phyloP scores from a whole-genome alignment of 2,329 filamentous ascomycete genomes.

The Penicillium capsulatum region DNA sequence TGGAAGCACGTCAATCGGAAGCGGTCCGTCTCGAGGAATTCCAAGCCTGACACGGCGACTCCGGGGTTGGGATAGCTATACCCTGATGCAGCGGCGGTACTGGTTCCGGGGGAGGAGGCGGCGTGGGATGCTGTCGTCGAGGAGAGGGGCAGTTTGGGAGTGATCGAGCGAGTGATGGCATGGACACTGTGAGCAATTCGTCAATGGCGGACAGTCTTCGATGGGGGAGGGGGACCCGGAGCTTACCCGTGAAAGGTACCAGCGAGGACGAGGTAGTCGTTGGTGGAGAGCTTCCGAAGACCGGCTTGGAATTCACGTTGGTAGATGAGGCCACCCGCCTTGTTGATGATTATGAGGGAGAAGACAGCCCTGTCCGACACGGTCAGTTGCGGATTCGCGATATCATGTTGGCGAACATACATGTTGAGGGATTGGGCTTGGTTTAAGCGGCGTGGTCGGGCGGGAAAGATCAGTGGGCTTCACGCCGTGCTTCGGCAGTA shows the following conservation, averaged over 20 bases:
- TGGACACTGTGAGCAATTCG: constrained; percentile 51
- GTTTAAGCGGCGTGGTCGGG: too few species aligned
- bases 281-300: constrained; percentile 83
- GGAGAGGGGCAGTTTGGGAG: constrained; percentile 39
- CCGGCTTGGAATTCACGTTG: constrained; percentile 88
- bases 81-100: constrained; percentile 18
- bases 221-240: neutral
- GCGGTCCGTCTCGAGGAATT: constrained; percentile 88
- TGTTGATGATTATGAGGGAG: constrained; percentile 96
- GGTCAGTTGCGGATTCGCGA: constrained; percentile 4
- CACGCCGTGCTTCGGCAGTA: neutral
- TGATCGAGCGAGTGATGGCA: constrained; percentile 58
- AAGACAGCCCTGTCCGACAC: constrained; percentile 73
- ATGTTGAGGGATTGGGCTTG: too few species aligned
- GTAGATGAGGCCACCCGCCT: constrained; percentile 93
- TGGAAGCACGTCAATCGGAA: constrained; percentile 96
- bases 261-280: constrained; percentile 94
- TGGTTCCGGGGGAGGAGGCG: constrained; percentile 18
- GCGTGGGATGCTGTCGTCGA: constrained; percentile 29
- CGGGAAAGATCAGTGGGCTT: too few species aligned
- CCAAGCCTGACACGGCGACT: constrained; percentile 61
- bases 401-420: too few species aligned
- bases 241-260: constrained; percentile 89
- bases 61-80: constrained; percentile 33
- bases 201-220: neutral